These are phyloP conservation scores for Tylopilus sp. DNA, from an alignment of 768 basidiomycete genomes.

Conservation along the genomic window DNA sequence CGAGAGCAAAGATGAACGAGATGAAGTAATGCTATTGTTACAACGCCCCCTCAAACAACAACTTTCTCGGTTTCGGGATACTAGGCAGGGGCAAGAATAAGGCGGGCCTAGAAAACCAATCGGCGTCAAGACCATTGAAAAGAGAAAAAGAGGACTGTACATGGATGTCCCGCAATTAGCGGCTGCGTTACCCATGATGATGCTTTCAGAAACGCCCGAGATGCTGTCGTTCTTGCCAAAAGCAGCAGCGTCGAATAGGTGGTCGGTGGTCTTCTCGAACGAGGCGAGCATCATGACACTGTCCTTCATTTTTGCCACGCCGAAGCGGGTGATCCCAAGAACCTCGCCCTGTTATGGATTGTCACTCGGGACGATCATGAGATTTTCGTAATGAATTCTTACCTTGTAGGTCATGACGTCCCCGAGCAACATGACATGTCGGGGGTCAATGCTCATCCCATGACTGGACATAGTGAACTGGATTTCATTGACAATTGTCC, in stretches of 20 bases:
- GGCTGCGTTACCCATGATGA: slow-evolving; percentile 98
- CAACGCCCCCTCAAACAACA: slow-evolving; percentile 35
- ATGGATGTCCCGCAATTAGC: slow-evolving; percentile 93
- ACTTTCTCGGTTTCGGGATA: slow-evolving; percentile 33
- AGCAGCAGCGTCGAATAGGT: slow-evolving; percentile 95
- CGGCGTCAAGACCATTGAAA: slow-evolving; percentile 1
- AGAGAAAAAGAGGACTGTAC: slow-evolving; percentile 42
- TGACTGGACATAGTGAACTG: slow-evolving; percentile 96
- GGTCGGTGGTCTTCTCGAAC: slow-evolving; percentile 99
- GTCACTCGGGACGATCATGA: not conserved
- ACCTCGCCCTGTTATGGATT: slow-evolving; percentile 76
- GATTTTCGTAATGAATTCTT: slow-evolving; percentile 1
- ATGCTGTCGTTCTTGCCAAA: slow-evolving; percentile 95
- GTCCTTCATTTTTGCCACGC: slow-evolving; percentile 99
- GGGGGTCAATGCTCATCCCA: slow-evolving; percentile 97
- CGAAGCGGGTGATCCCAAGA: slow-evolving; percentile 96
- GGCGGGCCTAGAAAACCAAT: slow-evolving; percentile 31
- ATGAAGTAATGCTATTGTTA: slow-evolving; percentile 8
- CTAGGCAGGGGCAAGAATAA: slow-evolving; percentile 29
- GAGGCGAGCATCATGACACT: slow-evolving; percentile 98
- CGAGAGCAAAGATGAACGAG: not conserved
- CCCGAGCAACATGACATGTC: slow-evolving; percentile 96
- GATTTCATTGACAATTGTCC: slow-evolving; percentile 95
- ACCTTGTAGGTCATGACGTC: slow-evolving; percentile 99
- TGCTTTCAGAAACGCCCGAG: slow-evolving; percentile 97